These are phyloP conservation scores for Suillus decipiens DNA, from an alignment of 768 basidiomycete genomes.

Conservation along the genomic window DNA sequence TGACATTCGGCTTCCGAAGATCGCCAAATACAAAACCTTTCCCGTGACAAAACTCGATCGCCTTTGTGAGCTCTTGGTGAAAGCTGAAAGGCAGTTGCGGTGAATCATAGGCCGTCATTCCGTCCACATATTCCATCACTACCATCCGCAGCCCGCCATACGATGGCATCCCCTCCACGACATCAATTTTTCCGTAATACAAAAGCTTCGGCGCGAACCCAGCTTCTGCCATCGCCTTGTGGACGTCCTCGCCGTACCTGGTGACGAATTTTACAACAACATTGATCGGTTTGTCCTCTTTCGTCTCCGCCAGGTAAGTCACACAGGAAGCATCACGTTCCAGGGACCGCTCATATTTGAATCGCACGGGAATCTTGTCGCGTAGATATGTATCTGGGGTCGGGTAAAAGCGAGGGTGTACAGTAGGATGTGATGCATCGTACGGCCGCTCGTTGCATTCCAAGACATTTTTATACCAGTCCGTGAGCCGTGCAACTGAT, in stretches of 20 bases:
- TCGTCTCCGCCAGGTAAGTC: constrained; percentile 24
- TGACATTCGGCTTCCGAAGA: neutral
- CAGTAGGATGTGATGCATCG: neutral
- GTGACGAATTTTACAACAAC: constrained; percentile 42
- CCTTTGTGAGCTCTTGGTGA: neutral
- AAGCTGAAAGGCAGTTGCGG: constrained; percentile 16
- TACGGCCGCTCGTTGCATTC: neutral
- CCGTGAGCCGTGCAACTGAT: constrained; percentile 14
- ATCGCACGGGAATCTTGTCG: constrained; percentile 7
- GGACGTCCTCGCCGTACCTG: constrained; percentile 34
- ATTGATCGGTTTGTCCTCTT: constrained; percentile 1
- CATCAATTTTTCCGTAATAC: constrained; percentile 29
- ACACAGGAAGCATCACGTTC: constrained; percentile 22
- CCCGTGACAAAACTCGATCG: neutral
- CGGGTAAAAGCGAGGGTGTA: constrained; percentile 25
- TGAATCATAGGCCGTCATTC: constrained; percentile 2
- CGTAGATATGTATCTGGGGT: constrained; percentile 10
- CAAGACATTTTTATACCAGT: constrained; percentile 23
- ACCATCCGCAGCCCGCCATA: constrained; percentile 33
- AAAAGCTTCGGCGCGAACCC: constrained; percentile 32
- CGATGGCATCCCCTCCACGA: constrained; percentile 10
- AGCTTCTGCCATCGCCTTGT: constrained; percentile 31
- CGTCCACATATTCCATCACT: constrained; percentile 41
- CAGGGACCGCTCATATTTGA: constrained; percentile 25
- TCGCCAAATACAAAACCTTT: neutral